A percentile compares a stretch with the other conserved stretches of the same genome.
These are phyloP conservation scores for Saccharomyces jurei DNA, from an alignment of 805 yeast genomes.

Conservation along the genomic window DNA sequence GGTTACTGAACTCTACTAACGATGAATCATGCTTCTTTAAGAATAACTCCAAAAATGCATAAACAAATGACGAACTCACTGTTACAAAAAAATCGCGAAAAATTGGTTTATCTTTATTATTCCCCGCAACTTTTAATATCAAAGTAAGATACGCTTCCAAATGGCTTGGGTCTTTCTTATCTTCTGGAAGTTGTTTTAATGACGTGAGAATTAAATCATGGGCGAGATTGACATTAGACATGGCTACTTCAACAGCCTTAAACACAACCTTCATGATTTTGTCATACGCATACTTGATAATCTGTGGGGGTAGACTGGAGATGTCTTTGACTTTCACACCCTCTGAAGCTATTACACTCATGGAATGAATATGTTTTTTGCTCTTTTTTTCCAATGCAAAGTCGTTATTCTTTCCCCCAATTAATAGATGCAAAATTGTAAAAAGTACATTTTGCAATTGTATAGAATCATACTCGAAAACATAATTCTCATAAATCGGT, in stretches of 20 bases:
- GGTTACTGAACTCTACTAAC: background rate
- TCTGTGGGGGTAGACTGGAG: conserved; percentile 7
- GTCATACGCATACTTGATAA: conserved; percentile 8
- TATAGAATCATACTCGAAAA: conserved; percentile 3
- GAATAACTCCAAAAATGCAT: background rate
- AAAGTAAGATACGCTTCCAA: conserved; percentile 1
- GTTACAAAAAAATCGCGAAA: background rate
- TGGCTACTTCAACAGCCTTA: conserved; percentile 2
- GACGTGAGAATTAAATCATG: conserved; percentile 4
- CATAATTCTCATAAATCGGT: conserved; percentile 10
- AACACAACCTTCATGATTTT: conserved; percentile 5
- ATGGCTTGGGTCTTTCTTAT: background rate
- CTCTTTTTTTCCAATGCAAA: background rate
- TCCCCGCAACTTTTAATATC: background rate
- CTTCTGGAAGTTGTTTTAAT: conserved; percentile 5
- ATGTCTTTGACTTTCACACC: conserved; percentile 18
- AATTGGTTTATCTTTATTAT: background rate
- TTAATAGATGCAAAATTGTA: conserved; percentile 1
- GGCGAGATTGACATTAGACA: conserved; percentile 2
- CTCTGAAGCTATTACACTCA: conserved; percentile 21
- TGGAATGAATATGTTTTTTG: conserved; percentile 5
- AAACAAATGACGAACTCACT: background rate
- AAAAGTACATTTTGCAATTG: conserved; percentile 4
- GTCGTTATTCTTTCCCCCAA: conserved; percentile 1
- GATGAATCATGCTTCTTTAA: background rate